Evolutionary conservation across 2,329 filamentous ascomycete species (phyloP).

Genomic region (Emmonsia crescens): DNA sequence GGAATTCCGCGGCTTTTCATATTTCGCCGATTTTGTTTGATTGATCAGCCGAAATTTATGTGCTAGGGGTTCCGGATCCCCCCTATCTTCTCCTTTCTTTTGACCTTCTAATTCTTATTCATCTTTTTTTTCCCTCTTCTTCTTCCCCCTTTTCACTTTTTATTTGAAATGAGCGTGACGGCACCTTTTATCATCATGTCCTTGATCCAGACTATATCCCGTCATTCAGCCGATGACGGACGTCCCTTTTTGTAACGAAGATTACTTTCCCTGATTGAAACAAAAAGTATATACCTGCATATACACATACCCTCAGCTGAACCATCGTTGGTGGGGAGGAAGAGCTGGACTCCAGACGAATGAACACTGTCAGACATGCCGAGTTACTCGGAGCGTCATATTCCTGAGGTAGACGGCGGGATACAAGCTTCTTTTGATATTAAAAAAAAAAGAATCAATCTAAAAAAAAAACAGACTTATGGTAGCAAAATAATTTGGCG

Average conservation of each 20-base stretch:
- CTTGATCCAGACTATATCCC: background rate
- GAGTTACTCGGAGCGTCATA: background rate
- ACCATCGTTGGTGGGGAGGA: background rate
- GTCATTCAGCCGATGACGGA: background rate
- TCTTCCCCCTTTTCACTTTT: background rate
- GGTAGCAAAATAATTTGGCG: background rate
- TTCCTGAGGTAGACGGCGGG: background rate
- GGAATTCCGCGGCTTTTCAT: slow-evolving; percentile 97
- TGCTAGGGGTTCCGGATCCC: slow-evolving; percentile 8
- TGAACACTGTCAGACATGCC: background rate
- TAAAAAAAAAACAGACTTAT: background rate
- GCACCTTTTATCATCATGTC: background rate
- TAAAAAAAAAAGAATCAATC: background rate
- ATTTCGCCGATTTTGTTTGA: slow-evolving; percentile 81
- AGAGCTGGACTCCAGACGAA: background rate
- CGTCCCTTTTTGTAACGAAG: background rate
- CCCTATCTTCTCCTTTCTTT: slow-evolving; percentile 6
- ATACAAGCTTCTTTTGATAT: background rate
- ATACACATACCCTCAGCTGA: background rate
- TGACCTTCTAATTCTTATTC: slow-evolving; percentile 1
- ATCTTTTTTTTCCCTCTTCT: background rate
- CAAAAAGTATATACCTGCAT: background rate
- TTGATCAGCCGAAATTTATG: slow-evolving; percentile 1
- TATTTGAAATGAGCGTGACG: background rate
- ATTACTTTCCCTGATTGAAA: background rate